These are phyloP conservation scores for Penicillium thymicola DNA, from an alignment of 2,329 filamentous ascomycete genomes.

Conservation along the genomic window DNA sequence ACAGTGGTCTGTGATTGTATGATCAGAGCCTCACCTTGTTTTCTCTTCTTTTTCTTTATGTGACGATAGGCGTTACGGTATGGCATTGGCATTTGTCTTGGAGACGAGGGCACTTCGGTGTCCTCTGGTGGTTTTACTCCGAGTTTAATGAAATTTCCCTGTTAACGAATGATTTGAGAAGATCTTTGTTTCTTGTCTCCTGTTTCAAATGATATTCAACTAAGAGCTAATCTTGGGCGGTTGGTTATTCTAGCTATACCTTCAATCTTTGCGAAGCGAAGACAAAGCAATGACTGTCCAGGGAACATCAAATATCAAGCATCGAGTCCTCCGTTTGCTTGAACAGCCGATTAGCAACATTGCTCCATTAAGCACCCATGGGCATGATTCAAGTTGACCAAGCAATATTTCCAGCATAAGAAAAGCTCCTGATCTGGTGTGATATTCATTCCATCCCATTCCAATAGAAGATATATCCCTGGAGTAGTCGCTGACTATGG, in stretches of 20 bases:
- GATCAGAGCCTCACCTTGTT: conserved; percentile 6
- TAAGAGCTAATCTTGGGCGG: neutral
- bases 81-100: conserved; percentile 9
- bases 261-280: neutral
- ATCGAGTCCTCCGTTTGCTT: neutral
- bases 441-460: neutral
- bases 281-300: neutral
- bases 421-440: neutral
- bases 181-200: neutral
- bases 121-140: conserved; percentile 2
- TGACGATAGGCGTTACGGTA: conserved; percentile 15
- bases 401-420: neutral
- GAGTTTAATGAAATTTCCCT: neutral
- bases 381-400: neutral
- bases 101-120: conserved; percentile 1
- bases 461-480: neutral
- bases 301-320: neutral
- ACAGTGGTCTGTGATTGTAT: conserved; percentile 15
- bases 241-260: neutral
- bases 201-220: neutral
- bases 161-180: neutral
- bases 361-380: neutral
- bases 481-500: neutral
- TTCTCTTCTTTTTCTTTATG: conserved; percentile 9
- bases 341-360: neutral